A percentile compares a stretch with the other conserved stretches of the same genome.
Conservation (phyloP, 306 rosid genomes). For the Castanea mollissima region DNA sequence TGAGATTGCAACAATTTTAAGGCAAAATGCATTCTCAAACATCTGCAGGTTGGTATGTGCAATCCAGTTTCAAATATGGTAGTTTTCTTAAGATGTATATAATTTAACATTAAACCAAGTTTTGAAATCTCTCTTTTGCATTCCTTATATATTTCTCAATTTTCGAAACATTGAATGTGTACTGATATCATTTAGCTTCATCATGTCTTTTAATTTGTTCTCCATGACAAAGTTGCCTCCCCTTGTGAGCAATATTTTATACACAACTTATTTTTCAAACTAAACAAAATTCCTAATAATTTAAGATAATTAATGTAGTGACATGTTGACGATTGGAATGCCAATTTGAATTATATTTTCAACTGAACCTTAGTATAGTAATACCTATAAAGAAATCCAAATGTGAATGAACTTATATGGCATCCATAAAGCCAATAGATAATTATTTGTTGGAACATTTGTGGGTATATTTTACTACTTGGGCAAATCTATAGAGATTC, state of each 20-base stretch:
- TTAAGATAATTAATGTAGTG: not conserved
- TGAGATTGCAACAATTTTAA: not conserved
- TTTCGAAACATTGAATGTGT: not conserved
- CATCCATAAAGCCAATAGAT: not conserved
- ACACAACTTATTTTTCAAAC: not conserved
- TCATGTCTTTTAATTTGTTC: not conserved
- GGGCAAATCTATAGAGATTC: not conserved
- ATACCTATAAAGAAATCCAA: not conserved
- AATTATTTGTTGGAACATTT: not conserved
- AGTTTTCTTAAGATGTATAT: not conserved
- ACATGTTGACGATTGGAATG: constrained; percentile 4
- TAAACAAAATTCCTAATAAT: not conserved
- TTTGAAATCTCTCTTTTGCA: not conserved
- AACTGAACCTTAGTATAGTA: not conserved
- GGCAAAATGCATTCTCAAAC: not conserved
- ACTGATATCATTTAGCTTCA: not conserved
- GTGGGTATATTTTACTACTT: not conserved
- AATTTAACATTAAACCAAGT: not conserved
- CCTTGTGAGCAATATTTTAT: not conserved
- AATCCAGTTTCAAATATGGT: not conserved
- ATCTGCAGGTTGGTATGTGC: not conserved
- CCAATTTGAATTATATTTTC: not conserved
- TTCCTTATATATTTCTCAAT: not conserved
- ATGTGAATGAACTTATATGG: not conserved
- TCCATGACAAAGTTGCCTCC: not conserved